Percentiles rank a stretch among this genome's conserved stretches.
These are phyloP conservation scores for Conticribra weissflogii DNA, from an alignment of 108 stramenopile genomes.

Conservation along the genomic window DNA sequence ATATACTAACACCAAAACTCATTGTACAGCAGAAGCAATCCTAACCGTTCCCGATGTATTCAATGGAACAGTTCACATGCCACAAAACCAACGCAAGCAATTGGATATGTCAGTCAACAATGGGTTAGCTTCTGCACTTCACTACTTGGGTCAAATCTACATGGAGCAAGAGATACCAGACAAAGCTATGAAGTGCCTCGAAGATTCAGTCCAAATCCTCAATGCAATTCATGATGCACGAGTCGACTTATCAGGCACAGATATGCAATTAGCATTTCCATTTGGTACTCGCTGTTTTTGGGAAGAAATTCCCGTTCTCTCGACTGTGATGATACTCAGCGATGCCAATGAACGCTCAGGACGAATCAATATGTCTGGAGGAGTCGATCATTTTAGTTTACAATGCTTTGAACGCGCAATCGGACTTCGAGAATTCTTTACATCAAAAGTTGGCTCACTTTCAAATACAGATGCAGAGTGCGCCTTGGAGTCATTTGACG, in stretches of 20 bases:
- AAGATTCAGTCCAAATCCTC: constrained; percentile 29
- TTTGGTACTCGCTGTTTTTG: constrained; percentile 23
- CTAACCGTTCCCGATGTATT: neutral
- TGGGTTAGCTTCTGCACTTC: constrained; percentile 30
- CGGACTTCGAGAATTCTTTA: constrained; percentile 37
- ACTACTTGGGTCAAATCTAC: constrained; percentile 22
- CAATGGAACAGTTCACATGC: neutral
- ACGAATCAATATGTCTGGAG: constrained; percentile 16
- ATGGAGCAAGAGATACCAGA: constrained; percentile 12
- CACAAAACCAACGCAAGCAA: constrained; percentile 18
- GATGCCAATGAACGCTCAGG: constrained; percentile 40
- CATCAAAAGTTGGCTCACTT: constrained; percentile 9
- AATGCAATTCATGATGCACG: constrained; percentile 22
- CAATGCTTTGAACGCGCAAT: constrained; percentile 42
- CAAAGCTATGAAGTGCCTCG: constrained; percentile 31
- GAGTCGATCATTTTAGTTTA: constrained; percentile 17
- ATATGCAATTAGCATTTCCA: constrained; percentile 12
- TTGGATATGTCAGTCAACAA: constrained; percentile 14
- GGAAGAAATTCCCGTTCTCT: constrained; percentile 32
- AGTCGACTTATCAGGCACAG: constrained; percentile 2
- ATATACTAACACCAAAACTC: constrained; percentile 11
- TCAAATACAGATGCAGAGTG: constrained; percentile 24
- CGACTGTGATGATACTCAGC: constrained; percentile 32
- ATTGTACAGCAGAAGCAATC: neutral
- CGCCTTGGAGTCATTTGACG: constrained; percentile 26